Evolutionary conservation across 2,329 filamentous ascomycete genomes (phyloP), one percentile per base, ranked within the genome.

Genomic region (Didymella pinodella): DNA sequence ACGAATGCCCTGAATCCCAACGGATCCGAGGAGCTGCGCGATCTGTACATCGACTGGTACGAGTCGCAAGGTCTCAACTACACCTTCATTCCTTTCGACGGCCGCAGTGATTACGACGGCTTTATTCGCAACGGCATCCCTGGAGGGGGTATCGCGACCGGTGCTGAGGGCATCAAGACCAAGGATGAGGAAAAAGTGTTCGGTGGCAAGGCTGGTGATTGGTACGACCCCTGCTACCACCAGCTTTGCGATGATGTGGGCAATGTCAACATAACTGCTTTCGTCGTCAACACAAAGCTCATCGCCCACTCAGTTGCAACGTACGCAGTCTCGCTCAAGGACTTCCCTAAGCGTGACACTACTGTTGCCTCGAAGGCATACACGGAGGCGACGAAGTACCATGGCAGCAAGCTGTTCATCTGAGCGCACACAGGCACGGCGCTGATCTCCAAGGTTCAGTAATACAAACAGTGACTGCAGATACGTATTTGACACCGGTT

Each of bases 81-180:
- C 54, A 77, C 73, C 2, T 73, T 77, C 43, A 78, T 77, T 56
- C 75, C 71, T 8, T 79, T 79, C 51, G 71, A 77, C 51, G 77
- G 77, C 8, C 77, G 77, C 45, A 75, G 71, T 50, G 77, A 79
- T 63, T 79, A 79, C 54, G 76, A 77, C 31, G 75, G 76, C 3
- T 79, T 79, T 66, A 76, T 80, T 48, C 68, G 72, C 44, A 75
- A 73, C 22, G 77, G 77, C 16, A 78, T 79, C 41, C 75, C 77
- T 2, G 74, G 75, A 10, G 77, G 77, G 22, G 77, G 77, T 18
- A 76, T 78, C 41, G 77, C 76, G 1, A 79, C 77, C 0, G 78
- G 78, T 3, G 77, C 77, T 0, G 77, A 79, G 50, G 74, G 74
- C 16, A 72, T 78, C 65, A 79, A 79, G 72, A 79, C 75, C 0